Evolutionary conservation across 805 yeast species (phyloP), one percentile per base, ranked within the genome.

Genomic region (Metschnikowia similis): DNA sequence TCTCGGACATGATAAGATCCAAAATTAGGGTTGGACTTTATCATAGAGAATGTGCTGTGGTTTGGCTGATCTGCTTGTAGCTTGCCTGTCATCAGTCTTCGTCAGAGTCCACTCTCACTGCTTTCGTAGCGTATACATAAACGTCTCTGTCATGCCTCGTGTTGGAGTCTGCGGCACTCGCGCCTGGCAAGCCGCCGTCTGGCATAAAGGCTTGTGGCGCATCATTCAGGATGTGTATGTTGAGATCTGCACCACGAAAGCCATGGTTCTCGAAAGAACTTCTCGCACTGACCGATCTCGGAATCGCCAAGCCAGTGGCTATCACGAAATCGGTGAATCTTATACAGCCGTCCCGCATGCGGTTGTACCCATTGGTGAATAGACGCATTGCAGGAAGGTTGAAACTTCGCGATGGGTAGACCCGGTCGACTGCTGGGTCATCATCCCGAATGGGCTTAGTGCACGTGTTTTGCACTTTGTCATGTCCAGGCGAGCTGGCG

Each of bases 301-400:
- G 82, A 4, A 78, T 75, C 4, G 83, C 82, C 55, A 82, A 66
- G n/a, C 83, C 83, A 43, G 80, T 77, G 11, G 81, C 79, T 45
- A 82, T 79, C 14, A 80, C 68, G 35, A 71, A 73, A 61, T 81
- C 85, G 1, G 85, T 78, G 44, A 77, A 63, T 50, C 69, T 65
- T 35, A 76, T 56, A 37, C 81, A 59, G 1, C 71, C 66, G 29
- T 68, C 65, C n/a, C 72, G 69, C 0, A 53, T 14, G 8, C 44
- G 40, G 29, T 39, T 36, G 28, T 28, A 47, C 8, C 54, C 48
- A 9, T 47, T 32, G 17, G 45, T 21, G 28, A 41, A 26, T 21
- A 32, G 37, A 13, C 45, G 45, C 45, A 41, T 41, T 6, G 36
- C 26, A 29, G 37, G 30, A 28, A 14, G 14, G 10, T n/a, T 28